A percentile compares a stretch with the other conserved stretches of the same genome.
These are phyloP conservation scores for Xylaria telfairii DNA, from an alignment of 495 filamentous ascomycete genomes.

Conservation along the genomic window DNA sequence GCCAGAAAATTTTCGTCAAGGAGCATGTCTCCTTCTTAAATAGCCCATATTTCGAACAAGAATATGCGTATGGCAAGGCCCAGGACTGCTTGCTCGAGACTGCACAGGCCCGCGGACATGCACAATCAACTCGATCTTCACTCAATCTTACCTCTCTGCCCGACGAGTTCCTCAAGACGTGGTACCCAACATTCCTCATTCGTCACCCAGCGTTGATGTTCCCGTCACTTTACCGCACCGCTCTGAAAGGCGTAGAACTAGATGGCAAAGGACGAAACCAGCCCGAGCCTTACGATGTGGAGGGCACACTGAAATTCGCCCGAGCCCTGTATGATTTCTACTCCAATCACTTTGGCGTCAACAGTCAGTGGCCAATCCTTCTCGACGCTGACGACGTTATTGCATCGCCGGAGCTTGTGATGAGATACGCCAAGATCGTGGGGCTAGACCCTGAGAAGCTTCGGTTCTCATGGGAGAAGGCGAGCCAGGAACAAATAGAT, in stretches of 20 bases:
- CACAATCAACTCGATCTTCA: constrained; percentile 32
- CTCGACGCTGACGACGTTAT: constrained; percentile 58
- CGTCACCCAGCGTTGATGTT: constrained; percentile 51
- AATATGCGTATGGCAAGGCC: constrained; percentile 19
- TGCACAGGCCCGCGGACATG: background rate
- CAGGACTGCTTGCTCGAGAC: background rate
- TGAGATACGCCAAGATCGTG: constrained; percentile 40
- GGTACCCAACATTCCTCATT: constrained; percentile 49
- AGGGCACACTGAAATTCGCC: constrained; percentile 42
- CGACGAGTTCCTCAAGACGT: constrained; percentile 46
- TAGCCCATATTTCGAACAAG: constrained; percentile 25
- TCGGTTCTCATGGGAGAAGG: constrained; percentile 47
- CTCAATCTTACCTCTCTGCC: constrained; percentile 47
- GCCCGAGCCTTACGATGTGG: constrained; percentile 23
- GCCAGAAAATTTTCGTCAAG: constrained; percentile 47
- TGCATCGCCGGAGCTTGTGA: constrained; percentile 39
- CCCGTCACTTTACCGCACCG: constrained; percentile 46
- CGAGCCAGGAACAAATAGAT: constrained; percentile 26
- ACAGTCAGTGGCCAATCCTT: constrained; percentile 40
- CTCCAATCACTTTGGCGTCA: constrained; percentile 30
- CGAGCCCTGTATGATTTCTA: constrained; percentile 48
- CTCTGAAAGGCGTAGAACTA: constrained; percentile 17
- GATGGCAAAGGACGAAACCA: constrained; percentile 27
- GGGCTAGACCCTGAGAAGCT: constrained; percentile 45
- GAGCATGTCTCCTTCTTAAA: constrained; percentile 45